These are phyloP conservation scores for Eucalyptus marginata DNA, from an alignment of 345 rosid genomes.

Conservation along the genomic window DNA sequence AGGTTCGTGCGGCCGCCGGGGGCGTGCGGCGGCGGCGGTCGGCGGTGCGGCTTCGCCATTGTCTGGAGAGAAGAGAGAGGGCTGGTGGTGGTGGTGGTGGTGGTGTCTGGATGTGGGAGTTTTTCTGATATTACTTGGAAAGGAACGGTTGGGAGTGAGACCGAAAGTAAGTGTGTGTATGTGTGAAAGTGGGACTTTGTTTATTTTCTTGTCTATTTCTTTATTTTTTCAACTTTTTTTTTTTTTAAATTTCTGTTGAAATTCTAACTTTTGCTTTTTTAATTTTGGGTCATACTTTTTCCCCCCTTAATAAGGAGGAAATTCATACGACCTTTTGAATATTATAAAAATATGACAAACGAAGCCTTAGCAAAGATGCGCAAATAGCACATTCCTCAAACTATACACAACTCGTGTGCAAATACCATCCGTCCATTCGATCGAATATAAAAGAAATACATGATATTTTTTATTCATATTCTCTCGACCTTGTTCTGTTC, in stretches of 20 bases:
- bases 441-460: neutral
- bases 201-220: neutral
- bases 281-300: neutral
- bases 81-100: neutral
- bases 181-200: neutral
- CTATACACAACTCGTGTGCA: neutral
- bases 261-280: neutral
- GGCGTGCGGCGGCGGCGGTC: slow-evolving; percentile 3
- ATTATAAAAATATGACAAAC: neutral
- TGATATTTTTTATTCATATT: neutral
- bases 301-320: neutral
- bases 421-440: neutral
- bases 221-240: neutral
- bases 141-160: neutral
- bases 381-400: neutral
- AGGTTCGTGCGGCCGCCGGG: slow-evolving; percentile 64
- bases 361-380: neutral
- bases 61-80: neutral
- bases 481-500: neutral
- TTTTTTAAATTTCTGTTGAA: neutral
- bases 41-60: neutral
- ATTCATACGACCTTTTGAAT: neutral
- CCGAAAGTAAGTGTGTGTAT: neutral
- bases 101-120: neutral
- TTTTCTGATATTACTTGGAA: neutral